Evolutionary conservation across 805 yeast species (phyloP), one percentile per base, ranked within the genome.

Genomic region (Ogataea populi-albae): DNA sequence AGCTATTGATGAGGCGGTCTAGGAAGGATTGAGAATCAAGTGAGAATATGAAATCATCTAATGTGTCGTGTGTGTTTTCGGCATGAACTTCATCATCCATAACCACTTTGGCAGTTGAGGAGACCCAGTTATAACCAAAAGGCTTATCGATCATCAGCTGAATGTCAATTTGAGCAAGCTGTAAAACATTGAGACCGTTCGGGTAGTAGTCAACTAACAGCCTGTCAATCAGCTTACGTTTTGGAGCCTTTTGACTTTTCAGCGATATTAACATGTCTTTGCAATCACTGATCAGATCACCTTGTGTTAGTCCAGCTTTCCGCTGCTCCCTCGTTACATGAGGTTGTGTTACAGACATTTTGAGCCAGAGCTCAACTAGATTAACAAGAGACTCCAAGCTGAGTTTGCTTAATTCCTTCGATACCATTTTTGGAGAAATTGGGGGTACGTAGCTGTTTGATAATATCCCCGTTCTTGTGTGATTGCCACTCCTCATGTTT

Each of bases 101-200:
- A 35, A 39, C 37, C 3, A 73, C 64, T 32, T 55, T 60, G 0
- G 71, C 75, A 2, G 70, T 65, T 4, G 79, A 73, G 34, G 68
- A 66, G 1, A 64, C 56, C 81, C 81, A 75, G 22, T 52, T 53
- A 46, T 59, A 68, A 3, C 63, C 37, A 24, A 57, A 59, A 0
- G 88, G 79, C 39, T 73, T 69, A 47, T 80, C 83, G 3, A 83
- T 73, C 28, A 83, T 62, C 28, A 72, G 50, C 46, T 80, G 84
- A 35, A 81, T 74, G 46, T 85, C 93, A 4, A 83, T 59, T 41
- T 82, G 87, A 0, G 93, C 80, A 26, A 79, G 52, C 52, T 85
- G 94, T 12, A 78, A 63, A 1, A 80, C 59, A 45, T 79, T 81
- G 27, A 81, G 54, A 0, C 87, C 87, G 5, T 57, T 47, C 2